Evolutionary conservation across 2,329 filamentous ascomycete genomes (phyloP).

Genomic region (Pseudogymnoascus sp.): DNA sequence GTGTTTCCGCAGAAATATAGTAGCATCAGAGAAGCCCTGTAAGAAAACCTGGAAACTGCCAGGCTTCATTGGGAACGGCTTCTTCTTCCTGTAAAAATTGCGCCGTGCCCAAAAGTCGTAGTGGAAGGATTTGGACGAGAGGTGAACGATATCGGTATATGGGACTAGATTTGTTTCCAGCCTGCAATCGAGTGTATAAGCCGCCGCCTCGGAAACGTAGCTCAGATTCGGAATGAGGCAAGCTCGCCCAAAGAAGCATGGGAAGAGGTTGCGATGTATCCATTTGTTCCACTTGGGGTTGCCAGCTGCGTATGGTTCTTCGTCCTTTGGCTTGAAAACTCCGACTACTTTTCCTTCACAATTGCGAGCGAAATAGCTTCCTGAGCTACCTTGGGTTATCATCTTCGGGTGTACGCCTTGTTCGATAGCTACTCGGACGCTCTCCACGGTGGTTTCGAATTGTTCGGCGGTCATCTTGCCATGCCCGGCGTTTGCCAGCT

Average conservation of each 20-base stretch:
- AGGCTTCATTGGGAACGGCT: conserved; percentile 76
- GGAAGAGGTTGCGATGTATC: conserved; percentile 96
- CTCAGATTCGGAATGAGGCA: conserved; percentile 95
- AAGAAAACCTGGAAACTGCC: conserved; percentile 97
- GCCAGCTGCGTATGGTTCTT: conserved; percentile 92
- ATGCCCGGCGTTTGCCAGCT: conserved; percentile 49
- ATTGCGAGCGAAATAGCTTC: conserved; percentile 94
- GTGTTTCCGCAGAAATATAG: conserved; percentile 86
- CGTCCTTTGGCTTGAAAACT: conserved; percentile 98
- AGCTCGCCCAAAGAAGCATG: conserved; percentile 91
- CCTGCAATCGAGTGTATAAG: conserved; percentile 87
- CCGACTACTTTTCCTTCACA: conserved; percentile 88
- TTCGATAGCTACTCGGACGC: conserved; percentile 82
- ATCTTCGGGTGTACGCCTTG: conserved; percentile 88
- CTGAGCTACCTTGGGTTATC: conserved; percentile 95
- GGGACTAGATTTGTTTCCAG: conserved; percentile 87
- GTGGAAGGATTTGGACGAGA: conserved; percentile 95
- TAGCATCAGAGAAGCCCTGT: conserved; percentile 95
- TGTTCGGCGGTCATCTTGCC: conserved; percentile 67
- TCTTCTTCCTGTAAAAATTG: conserved; percentile 80
- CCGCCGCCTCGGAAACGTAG: conserved; percentile 95
- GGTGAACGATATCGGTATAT: conserved; percentile 88
- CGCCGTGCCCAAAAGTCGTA: conserved; percentile 97
- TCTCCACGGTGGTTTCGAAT: conserved; percentile 84
- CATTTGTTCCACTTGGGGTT: conserved; percentile 99